These are phyloP conservation scores for Sicyos edulis DNA, from an alignment of 306 rosid species.

Conservation along the genomic window DNA sequence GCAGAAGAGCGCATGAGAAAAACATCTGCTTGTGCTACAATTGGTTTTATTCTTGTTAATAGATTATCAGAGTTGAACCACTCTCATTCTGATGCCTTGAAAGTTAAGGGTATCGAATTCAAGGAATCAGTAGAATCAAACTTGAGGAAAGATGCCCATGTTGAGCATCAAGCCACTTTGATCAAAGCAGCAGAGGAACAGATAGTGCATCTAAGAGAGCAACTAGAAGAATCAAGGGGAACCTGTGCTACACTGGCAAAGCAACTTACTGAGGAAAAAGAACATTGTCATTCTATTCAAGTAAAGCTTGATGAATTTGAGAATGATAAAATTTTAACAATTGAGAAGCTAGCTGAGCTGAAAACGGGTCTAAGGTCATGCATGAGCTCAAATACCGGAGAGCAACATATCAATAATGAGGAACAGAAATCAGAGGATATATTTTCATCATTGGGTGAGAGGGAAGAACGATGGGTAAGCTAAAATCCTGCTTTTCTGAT, in stretches of 20 bases:
- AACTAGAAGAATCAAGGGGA: constrained; percentile 42
- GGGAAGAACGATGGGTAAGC: constrained; percentile 56
- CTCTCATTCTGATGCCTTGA: constrained; percentile 40
- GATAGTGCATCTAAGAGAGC: constrained; percentile 27
- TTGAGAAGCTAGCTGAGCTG: constrained; percentile 60
- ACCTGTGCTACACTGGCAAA: constrained; percentile 39
- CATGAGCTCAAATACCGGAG: constrained; percentile 45
- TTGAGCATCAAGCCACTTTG: constrained; percentile 41
- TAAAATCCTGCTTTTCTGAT: constrained; percentile 33
- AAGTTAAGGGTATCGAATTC: constrained; percentile 41
- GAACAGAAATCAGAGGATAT: constrained; percentile 33
- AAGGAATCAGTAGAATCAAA: constrained; percentile 41
- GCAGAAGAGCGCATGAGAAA: constrained; percentile 45
- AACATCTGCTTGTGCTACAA: constrained; percentile 66
- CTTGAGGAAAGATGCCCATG: constrained; percentile 46
- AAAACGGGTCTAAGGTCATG: constrained; percentile 70
- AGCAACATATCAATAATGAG: constrained; percentile 35
- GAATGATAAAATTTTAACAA: constrained; percentile 50
- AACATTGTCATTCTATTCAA: constrained; percentile 43
- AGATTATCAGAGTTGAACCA: constrained; percentile 60
- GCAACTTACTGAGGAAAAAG: constrained; percentile 54
- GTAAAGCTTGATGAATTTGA: constrained; percentile 56
- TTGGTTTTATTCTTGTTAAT: constrained; percentile 62
- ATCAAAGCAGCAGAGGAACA: constrained; percentile 48
- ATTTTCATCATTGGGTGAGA: constrained; percentile 32